Percentiles rank a stretch among this genome's conserved stretches.
phyloP scores from a whole-genome alignment of 1,284 basidiomycete species.

The Apiotrichum veenhuisii region DNA sequence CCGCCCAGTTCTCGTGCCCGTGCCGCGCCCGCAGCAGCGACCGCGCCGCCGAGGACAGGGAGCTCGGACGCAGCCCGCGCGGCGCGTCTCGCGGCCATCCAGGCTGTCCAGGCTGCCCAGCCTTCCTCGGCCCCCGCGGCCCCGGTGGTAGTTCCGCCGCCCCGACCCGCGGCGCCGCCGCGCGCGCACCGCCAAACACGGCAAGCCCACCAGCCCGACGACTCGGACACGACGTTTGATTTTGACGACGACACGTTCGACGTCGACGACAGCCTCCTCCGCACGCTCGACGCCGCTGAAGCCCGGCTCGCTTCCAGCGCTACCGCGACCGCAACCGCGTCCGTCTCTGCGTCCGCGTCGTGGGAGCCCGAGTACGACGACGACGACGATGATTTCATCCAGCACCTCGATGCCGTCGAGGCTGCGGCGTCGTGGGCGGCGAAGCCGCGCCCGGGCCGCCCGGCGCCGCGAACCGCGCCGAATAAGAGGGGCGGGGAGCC shows the following conservation, averaged over 20 bases:
- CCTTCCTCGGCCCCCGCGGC: not conserved
- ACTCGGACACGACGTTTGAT: conserved; percentile 1
- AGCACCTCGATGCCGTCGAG: conserved; percentile 21
- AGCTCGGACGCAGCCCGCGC: conserved; percentile 4
- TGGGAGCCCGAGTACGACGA: no score
- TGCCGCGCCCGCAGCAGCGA: not conserved
- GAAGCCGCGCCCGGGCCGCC: not conserved
- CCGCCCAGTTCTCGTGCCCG: not conserved
- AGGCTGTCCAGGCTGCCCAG: not conserved
- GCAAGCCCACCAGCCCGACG: not conserved
- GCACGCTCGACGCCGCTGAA: no score
- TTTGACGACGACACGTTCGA: conserved; percentile 17
- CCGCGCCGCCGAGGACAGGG: not conserved
- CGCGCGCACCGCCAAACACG: no score
- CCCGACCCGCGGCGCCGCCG: no score
- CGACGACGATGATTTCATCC: conserved; percentile 28
- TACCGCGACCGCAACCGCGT: no score
- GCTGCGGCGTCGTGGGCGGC: conserved; percentile 16
- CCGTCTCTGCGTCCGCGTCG: no score
- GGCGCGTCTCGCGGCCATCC: conserved; percentile 18
- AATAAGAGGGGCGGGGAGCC: not conserved
- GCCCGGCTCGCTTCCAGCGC: no score
- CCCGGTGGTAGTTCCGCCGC: no score
- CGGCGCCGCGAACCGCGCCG: not conserved
- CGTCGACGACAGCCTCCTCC: conserved; percentile 30